These are phyloP conservation scores for Jaltomata sinuosa DNA, from an alignment of 257 asterid genomes.

Conservation along the genomic window DNA sequence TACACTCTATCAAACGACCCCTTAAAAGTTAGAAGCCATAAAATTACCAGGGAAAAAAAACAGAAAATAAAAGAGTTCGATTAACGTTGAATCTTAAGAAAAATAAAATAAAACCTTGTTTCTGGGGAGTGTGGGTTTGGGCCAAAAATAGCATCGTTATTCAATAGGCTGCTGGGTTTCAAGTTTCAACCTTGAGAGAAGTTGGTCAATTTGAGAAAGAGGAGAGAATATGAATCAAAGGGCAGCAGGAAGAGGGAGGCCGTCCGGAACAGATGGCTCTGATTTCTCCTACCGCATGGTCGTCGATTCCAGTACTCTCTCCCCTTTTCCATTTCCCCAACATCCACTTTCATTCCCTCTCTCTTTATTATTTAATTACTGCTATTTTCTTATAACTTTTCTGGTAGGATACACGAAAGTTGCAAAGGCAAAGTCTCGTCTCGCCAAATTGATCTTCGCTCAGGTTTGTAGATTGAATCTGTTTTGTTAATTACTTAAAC, in stretches of 20 bases:
- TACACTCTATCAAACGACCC: too few species aligned
- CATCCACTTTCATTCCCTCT: background rate
- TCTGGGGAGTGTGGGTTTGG: too few species aligned
- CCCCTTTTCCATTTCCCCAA: background rate
- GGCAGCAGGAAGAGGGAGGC: conserved; percentile 33
- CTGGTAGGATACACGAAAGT: conserved; percentile 61
- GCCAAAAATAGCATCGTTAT: too few species aligned
- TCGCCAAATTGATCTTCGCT: conserved; percentile 34
- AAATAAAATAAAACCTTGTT: too few species aligned
- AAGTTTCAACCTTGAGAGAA: too few species aligned
- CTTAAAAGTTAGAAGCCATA: too few species aligned
- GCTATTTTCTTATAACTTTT: conserved; percentile 6
- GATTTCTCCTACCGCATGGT: conserved; percentile 92
- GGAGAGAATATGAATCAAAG: conserved; percentile 36
- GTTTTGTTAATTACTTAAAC: background rate
- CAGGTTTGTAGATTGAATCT: conserved; percentile 35
- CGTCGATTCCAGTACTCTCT: conserved; percentile 55
- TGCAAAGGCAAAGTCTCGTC: conserved; percentile 56
- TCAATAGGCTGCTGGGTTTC: too few species aligned
- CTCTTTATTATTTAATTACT: background rate
- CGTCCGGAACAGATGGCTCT: conserved; percentile 71
- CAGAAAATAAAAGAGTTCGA: too few species aligned
- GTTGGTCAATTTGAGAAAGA: too few species aligned
- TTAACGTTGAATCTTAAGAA: too few species aligned
- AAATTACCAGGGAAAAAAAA: too few species aligned